Percentiles rank a stretch among this genome's conserved stretches.
Evolutionary conservation across 2,329 filamentous ascomycete species (phyloP).

Genomic region (Aspergillus pseudoglaucus): DNA sequence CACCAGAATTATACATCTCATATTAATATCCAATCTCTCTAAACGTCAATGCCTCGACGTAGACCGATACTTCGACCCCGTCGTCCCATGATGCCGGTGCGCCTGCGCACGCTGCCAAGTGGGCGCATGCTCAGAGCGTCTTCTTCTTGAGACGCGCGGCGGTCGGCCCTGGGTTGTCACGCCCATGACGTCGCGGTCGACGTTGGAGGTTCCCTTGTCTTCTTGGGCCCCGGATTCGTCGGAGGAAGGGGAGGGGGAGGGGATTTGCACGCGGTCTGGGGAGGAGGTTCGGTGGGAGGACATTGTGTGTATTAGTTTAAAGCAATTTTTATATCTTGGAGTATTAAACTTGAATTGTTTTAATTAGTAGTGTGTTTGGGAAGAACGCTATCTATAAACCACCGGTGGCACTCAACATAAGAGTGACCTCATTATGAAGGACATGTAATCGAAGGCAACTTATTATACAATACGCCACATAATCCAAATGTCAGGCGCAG

Average conservation of each 20-base stretch:
- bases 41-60: slow-evolving; percentile 11
- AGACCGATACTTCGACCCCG: slow-evolving; percentile 12
- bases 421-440: slow-evolving; percentile 3
- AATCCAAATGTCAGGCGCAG: neutral
- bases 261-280: neutral
- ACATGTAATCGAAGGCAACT: neutral
- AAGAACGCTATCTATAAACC: neutral
- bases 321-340: too few relatives aligned
- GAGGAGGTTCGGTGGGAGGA: neutral
- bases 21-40: too few relatives aligned
- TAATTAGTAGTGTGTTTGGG: neutral
- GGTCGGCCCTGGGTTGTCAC: slow-evolving; percentile 4
- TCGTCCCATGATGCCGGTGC: slow-evolving; percentile 3
- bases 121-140: slow-evolving; percentile 3
- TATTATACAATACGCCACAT: slow-evolving; percentile 1
- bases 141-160: slow-evolving; percentile 4
- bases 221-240: slow-evolving; percentile 2
- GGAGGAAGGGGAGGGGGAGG: neutral
- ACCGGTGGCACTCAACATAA: neutral
- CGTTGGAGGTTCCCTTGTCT: slow-evolving; percentile 7
- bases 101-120: slow-evolving; percentile 1
- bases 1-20: neutral
- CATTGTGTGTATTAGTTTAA: neutral
- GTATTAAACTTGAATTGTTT: too few relatives aligned
- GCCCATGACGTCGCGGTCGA: slow-evolving; percentile 11